Conservation (phyloP, 768 basidiomycete species). For the Leccinum obscurum region DNA sequence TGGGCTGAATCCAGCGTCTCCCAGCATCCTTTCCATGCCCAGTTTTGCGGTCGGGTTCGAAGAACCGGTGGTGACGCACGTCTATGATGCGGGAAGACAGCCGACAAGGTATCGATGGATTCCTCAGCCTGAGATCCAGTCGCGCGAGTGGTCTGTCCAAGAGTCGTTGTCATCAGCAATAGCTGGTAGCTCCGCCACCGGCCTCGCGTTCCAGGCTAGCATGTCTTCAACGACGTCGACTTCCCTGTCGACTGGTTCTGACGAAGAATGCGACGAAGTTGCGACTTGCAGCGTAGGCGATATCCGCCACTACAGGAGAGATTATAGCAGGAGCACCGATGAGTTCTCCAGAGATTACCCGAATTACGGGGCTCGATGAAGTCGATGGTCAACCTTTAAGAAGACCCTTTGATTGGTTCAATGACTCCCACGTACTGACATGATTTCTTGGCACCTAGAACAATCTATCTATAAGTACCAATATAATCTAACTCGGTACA, state of each 20-base stretch:
- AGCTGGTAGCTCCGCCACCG: slow-evolving; percentile 26
- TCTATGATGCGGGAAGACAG: slow-evolving; percentile 38
- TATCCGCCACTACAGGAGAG: slow-evolving; percentile 33
- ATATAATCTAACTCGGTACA: slow-evolving; percentile 15
- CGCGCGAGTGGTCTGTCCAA: slow-evolving; percentile 31
- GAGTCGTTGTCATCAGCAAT: slow-evolving; percentile 7
- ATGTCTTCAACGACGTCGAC: slow-evolving; percentile 39
- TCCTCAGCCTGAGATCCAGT: slow-evolving; percentile 38
- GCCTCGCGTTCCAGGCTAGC: slow-evolving; percentile 37
- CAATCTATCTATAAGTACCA: neutral
- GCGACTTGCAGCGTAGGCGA: slow-evolving; percentile 31
- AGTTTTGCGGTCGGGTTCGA: slow-evolving; percentile 45
- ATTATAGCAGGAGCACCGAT: slow-evolving; percentile 16
- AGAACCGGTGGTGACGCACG: slow-evolving; percentile 45
- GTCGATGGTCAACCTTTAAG: neutral
- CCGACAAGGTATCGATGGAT: slow-evolving; percentile 44
- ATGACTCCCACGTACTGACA: slow-evolving; percentile 4
- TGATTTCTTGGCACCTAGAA: slow-evolving; percentile 17
- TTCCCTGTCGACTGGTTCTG: slow-evolving; percentile 31
- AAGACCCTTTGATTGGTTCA: neutral
- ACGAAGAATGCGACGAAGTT: slow-evolving; percentile 37
- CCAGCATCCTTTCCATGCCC: slow-evolving; percentile 22
- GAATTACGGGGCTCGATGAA: slow-evolving; percentile 3
- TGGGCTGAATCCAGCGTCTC: slow-evolving; percentile 42
- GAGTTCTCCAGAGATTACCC: slow-evolving; percentile 18